Percentiles rank a stretch among this genome's conserved stretches.
phyloP scores from a whole-genome alignment of 306 rosid genomes.

The Macrotyloma uniflorum region DNA sequence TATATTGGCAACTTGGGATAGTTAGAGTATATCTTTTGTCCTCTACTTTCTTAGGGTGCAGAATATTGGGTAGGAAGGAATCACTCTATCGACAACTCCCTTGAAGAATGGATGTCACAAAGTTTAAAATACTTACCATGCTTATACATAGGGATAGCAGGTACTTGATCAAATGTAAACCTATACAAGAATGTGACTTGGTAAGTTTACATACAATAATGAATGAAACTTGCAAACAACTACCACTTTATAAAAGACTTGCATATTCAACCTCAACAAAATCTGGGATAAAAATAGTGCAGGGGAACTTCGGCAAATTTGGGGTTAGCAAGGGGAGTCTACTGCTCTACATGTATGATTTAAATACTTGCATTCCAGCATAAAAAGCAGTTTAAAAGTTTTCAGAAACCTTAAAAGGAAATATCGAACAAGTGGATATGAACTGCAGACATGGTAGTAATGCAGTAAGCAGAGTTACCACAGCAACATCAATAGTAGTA shows the following conservation, averaged over 20 bases:
- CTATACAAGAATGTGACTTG: conserved; percentile 29
- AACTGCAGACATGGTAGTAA: not conserved
- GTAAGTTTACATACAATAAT: conserved; percentile 1
- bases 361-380: not conserved
- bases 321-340: not conserved
- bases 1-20: conserved; percentile 11
- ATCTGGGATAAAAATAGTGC: not conserved
- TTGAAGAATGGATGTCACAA: conserved; percentile 15
- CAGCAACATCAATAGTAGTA: not conserved
- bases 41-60: not conserved
- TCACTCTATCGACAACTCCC: not conserved
- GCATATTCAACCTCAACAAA: not conserved
- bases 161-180: conserved; percentile 27
- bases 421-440: not conserved
- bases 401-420: not conserved
- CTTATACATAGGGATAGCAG: conserved; percentile 12
- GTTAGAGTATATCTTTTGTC: not conserved
- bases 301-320: not conserved
- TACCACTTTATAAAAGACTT: not conserved
- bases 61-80: not conserved
- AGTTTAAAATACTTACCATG: conserved; percentile 36
- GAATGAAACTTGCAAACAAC: conserved; percentile 4
- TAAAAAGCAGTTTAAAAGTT: not conserved
- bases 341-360: not conserved
- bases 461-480: not conserved